Conservation (phyloP, 176 grass and related monocot genomes). For the Carex scoparia region DNA sequence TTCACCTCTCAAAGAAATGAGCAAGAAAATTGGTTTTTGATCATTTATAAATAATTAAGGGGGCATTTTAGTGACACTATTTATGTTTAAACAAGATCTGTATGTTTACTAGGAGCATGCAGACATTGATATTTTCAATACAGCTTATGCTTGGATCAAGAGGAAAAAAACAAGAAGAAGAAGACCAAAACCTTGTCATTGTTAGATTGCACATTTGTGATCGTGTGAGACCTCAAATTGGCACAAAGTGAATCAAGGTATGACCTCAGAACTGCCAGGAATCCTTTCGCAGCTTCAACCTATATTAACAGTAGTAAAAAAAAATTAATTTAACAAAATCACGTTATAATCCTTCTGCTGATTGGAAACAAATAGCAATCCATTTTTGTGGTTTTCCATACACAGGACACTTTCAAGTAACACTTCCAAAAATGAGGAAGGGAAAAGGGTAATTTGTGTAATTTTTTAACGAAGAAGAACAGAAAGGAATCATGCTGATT, state of each 20-base stretch:
- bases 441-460: background rate
- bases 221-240: conserved; percentile 92
- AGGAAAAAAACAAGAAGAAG: background rate
- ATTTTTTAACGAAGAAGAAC: background rate
- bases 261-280: conserved; percentile 80
- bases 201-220: conserved; percentile 98
- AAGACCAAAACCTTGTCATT: conserved; percentile 80
- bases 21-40: background rate
- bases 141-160: background rate
- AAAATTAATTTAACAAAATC: background rate
- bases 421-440: background rate
- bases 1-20: background rate
- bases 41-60: background rate
- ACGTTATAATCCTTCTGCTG: background rate
- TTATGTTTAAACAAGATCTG: background rate
- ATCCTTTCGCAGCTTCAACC: conserved; percentile 98
- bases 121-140: background rate
- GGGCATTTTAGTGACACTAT: background rate
- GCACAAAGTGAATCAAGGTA: conserved; percentile 93
- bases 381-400: background rate
- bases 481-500: background rate
- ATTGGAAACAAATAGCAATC: background rate
- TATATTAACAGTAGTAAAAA: conserved; percentile 29
- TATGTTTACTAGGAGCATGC: background rate
- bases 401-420: background rate